Evolutionary conservation across 768 basidiomycete species (phyloP).

Genomic region (Sporobolomyces pararoseus): DNA sequence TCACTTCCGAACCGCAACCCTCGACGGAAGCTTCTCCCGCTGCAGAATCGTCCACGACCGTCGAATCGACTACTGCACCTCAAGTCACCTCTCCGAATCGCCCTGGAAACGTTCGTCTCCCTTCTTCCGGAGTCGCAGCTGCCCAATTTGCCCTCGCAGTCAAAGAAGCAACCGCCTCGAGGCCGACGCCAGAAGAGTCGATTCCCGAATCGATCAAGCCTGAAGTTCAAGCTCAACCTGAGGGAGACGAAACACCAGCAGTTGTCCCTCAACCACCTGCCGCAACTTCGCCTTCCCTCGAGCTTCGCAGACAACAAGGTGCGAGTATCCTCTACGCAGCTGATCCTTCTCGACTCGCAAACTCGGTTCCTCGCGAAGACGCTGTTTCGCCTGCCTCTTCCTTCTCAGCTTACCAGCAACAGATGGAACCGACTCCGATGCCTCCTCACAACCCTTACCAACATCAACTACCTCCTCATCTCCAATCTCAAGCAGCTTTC

Average conservation of each 20-base stretch:
- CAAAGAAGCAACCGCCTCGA: constrained; percentile 9
- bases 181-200: background rate
- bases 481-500: constrained; percentile 17
- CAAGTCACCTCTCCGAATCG: background rate
- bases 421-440: background rate
- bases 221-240: background rate
- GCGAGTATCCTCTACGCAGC: constrained; percentile 39
- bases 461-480: constrained; percentile 37
- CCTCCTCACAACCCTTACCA: constrained; percentile 21
- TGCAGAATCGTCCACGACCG: background rate
- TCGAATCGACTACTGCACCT: background rate
- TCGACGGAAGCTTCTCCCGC: background rate
- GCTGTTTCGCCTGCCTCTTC: background rate
- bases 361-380: background rate
- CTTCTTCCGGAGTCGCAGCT: constrained; percentile 10
- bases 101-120: constrained; percentile 1
- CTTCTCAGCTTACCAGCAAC: constrained; percentile 1
- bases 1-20: background rate
- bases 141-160: constrained; percentile 20
- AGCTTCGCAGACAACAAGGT: constrained; percentile 27
- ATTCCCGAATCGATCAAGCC: background rate
- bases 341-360: constrained; percentile 16
- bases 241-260: background rate
- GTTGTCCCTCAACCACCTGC: background rate
- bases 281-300: background rate